A percentile compares a stretch with the other conserved stretches of the same genome.
phyloP scores from a whole-genome alignment of 2,329 filamentous ascomycete species.

The Colletotrichum sp. region DNA sequence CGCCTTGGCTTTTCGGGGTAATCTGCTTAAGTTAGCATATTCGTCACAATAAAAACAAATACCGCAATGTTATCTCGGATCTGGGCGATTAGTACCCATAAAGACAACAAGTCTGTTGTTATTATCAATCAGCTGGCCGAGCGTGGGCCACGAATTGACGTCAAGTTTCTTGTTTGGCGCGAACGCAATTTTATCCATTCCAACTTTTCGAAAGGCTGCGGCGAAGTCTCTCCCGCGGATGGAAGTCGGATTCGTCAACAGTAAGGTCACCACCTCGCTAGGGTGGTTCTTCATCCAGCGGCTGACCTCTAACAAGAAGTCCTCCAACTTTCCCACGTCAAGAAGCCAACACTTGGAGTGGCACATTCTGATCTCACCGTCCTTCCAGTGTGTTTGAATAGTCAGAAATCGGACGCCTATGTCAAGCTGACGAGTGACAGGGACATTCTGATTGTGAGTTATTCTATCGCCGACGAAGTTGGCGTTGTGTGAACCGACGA shows the following conservation, averaged over 20 bases:
- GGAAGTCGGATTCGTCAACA: not conserved
- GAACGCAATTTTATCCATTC: not conserved
- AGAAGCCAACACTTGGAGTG: not conserved
- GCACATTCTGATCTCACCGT: not conserved
- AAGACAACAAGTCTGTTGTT: not conserved
- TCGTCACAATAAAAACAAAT: not conserved
- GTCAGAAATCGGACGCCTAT: not conserved
- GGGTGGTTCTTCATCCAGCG: not conserved
- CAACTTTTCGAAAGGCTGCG: not conserved
- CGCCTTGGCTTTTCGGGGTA: not conserved
- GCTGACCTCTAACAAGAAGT: not conserved
- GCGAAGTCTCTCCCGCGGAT: not conserved
- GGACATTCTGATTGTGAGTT: not conserved
- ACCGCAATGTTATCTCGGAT: accelerated
- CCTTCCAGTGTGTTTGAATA: not conserved
- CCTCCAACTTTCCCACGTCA: not conserved
- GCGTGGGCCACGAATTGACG: not conserved
- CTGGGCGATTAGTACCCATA: not conserved
- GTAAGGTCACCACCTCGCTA: not conserved
- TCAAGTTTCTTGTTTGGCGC: not conserved
- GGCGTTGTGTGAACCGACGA: not conserved
- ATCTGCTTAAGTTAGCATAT: not conserved
- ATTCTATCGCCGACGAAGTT: not conserved
- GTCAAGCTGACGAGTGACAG: not conserved
- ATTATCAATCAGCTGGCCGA: not conserved